A percentile compares a stretch with the other conserved stretches of the same genome.
These are phyloP conservation scores for Cruciata laevipes DNA, from an alignment of 257 asterid species.

Conservation along the genomic window DNA sequence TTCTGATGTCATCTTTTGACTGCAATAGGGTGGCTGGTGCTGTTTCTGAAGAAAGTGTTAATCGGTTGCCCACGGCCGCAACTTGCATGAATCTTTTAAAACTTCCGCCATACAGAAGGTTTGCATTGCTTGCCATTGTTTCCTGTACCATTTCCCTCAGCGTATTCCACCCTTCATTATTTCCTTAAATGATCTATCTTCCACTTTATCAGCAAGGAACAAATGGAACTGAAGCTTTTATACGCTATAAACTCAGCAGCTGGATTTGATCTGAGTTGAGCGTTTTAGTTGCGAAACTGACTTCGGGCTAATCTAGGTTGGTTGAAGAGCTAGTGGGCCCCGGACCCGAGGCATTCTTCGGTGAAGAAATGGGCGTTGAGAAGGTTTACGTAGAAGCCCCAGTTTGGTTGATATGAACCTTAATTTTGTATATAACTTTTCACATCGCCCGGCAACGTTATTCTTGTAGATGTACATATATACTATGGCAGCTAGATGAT, in stretches of 20 bases:
- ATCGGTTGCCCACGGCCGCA: conserved; percentile 91
- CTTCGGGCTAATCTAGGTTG: neutral
- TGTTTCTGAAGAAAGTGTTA: conserved; percentile 82
- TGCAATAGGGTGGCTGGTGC: conserved; percentile 73
- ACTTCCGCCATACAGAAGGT: conserved; percentile 98
- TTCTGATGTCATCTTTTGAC: neutral
- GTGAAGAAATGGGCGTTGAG: neutral
- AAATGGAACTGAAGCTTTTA: conserved; percentile 77
- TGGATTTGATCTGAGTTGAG: conserved; percentile 85
- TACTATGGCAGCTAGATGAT: conserved; percentile 16
- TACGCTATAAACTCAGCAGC: conserved; percentile 88
- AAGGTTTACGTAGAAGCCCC: neutral
- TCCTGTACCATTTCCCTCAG: neutral
- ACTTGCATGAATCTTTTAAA: conserved; percentile 99
- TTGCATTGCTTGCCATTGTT: conserved; percentile 16
- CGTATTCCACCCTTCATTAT: neutral
- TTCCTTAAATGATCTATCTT: neutral
- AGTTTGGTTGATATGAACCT: neutral
- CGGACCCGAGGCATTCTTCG: no score
- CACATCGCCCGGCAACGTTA: neutral
- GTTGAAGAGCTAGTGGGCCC: no score
- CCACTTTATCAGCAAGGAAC: conserved; percentile 61
- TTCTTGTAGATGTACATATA: conserved; percentile 24
- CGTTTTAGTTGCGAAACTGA: neutral
- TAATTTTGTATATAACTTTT: neutral